Percentiles rank a stretch among this genome's conserved stretches.
Evolutionary conservation across 2,329 filamentous ascomycete species (phyloP).

Genomic region (Microsporum canis): DNA sequence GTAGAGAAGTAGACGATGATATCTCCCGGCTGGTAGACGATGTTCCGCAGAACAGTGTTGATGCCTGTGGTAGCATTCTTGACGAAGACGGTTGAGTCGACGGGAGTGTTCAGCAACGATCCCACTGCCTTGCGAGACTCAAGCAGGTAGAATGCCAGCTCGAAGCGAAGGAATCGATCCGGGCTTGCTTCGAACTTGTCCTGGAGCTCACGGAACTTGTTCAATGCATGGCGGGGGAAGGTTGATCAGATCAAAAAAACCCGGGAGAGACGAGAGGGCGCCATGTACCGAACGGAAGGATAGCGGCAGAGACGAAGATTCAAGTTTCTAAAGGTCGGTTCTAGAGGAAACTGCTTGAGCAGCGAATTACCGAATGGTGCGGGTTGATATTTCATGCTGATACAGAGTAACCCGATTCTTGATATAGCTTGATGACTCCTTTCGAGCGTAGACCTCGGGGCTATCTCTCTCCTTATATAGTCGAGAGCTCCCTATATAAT

Average conservation of each 20-base stretch:
- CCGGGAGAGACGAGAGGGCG: background rate
- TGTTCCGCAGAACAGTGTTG: constrained; percentile 68
- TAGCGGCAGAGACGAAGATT: too few species aligned
- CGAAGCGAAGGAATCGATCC: constrained; percentile 65
- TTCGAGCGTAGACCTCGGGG: background rate
- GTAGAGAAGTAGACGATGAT: constrained; percentile 65
- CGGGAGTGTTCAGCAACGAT: constrained; percentile 52
- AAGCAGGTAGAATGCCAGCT: constrained; percentile 52
- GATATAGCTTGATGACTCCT: background rate
- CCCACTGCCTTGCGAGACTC: constrained; percentile 54
- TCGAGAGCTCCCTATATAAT: background rate
- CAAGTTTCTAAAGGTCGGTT: constrained; percentile 56
- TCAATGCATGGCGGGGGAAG: constrained; percentile 38
- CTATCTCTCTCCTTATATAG: background rate
- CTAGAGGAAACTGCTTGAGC: constrained; percentile 57
- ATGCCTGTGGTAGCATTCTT: constrained; percentile 61
- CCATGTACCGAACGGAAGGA: background rate
- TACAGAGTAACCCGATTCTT: background rate
- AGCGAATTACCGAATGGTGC: constrained; percentile 43
- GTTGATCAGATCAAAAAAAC: background rate
- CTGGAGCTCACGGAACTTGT: constrained; percentile 53
- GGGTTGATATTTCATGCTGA: background rate
- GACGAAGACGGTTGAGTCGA: constrained; percentile 61
- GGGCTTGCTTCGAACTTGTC: constrained; percentile 55
- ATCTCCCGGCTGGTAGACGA: constrained; percentile 58